phyloP scores from a whole-genome alignment of 331 rosid species.

The Malus hybrid region DNA sequence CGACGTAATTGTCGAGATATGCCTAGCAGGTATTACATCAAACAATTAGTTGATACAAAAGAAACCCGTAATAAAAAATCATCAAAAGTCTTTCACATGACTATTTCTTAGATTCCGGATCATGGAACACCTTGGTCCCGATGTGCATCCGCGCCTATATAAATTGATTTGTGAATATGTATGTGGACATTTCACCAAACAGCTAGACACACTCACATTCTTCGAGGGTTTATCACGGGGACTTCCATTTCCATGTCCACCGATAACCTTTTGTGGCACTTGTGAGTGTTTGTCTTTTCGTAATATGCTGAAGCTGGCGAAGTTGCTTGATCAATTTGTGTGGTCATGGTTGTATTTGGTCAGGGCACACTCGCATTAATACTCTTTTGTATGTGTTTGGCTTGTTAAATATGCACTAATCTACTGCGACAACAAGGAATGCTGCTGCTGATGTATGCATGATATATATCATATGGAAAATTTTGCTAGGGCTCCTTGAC shows the following conservation, averaged over 20 bases:
- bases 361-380: slow-evolving; percentile 4
- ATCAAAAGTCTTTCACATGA: no score
- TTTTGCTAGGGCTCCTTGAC: no score
- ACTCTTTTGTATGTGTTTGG: neutral
- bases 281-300: slow-evolving; percentile 8
- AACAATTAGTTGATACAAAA: no score
- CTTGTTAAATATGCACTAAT: neutral
- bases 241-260: neutral
- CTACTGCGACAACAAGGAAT: no score
- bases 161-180: neutral
- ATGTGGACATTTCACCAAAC: slow-evolving; percentile 4
- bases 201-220: slow-evolving; percentile 3
- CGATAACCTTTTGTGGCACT: neutral
- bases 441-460: no score
- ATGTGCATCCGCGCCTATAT: no score
- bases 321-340: neutral
- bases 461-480: no score
- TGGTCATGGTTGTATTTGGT: neutral
- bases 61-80: no score
- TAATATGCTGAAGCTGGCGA: neutral
- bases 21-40: no score
- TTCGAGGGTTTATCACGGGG: neutral
- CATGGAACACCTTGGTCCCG: no score
- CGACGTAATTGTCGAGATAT: no score
- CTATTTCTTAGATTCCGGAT: no score